These are phyloP conservation scores for Cadophora sp. DNA, from an alignment of 2,329 filamentous ascomycete genomes.

Conservation along the genomic window DNA sequence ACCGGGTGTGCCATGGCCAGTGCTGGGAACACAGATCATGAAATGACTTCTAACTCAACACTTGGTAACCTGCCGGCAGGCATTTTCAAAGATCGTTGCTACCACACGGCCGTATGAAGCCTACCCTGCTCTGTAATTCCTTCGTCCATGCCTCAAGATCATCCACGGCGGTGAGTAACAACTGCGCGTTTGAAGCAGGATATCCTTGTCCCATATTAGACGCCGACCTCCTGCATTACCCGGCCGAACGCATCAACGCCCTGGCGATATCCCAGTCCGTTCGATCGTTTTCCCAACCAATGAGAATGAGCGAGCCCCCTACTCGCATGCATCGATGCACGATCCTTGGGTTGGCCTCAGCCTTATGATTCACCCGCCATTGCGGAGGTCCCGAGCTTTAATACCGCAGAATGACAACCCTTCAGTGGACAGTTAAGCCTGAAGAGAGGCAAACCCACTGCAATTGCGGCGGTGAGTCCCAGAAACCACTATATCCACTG, in stretches of 20 bases:
- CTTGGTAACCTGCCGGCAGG: background rate
- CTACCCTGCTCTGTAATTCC: background rate
- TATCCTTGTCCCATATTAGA: background rate
- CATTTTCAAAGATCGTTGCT: background rate
- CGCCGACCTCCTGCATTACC: constrained; percentile 23
- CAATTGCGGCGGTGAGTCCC: constrained; percentile 25
- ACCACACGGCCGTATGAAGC: background rate
- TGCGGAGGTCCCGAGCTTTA: constrained; percentile 27
- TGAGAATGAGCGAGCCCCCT: constrained; percentile 1
- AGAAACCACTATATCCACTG: constrained; percentile 15
- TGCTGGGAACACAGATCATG: constrained; percentile 6
- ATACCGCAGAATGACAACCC: constrained; percentile 9
- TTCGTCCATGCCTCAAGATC: background rate
- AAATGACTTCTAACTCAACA: background rate
- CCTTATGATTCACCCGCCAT: constrained; percentile 26
- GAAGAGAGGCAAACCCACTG: background rate
- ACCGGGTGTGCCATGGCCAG: background rate
- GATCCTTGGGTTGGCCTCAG: constrained; percentile 19
- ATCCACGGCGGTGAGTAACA: constrained; percentile 8
- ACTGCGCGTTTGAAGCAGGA: constrained; percentile 13
- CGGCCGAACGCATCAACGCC: background rate
- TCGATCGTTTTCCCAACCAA: constrained; percentile 18
- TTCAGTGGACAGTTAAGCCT: constrained; percentile 11
- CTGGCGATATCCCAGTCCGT: background rate
- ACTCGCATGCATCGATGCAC: constrained; percentile 18